A percentile compares a stretch with the other conserved stretches of the same genome.
These are phyloP conservation scores for Solanum medicagineum DNA, from an alignment of 257 asterid species.

Conservation along the genomic window DNA sequence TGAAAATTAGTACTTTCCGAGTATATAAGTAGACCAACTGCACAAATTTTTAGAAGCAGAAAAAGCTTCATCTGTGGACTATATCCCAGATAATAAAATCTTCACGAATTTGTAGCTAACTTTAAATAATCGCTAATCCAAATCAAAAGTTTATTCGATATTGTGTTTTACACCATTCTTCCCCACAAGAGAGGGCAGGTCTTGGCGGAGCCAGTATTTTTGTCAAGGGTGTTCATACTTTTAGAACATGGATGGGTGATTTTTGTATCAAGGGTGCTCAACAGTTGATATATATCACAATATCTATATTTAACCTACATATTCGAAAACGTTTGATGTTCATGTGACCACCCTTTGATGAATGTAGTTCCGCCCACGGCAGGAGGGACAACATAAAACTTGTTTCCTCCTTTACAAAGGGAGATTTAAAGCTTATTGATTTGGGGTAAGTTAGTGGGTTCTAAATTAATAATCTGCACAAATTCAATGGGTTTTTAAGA, in stretches of 20 bases:
- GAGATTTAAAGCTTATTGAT: neutral
- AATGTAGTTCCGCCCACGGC: too few species aligned
- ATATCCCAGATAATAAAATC: neutral
- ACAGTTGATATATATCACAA: too few species aligned
- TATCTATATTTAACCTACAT: too few species aligned
- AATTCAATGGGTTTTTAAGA: neutral
- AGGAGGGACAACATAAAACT: neutral
- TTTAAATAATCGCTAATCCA: neutral
- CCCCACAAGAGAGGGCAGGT: neutral
- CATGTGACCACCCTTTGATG: too few species aligned
- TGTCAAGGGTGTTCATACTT: too few species aligned
- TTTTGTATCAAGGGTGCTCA: too few species aligned
- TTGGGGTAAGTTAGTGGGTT: neutral
- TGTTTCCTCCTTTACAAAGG: neutral
- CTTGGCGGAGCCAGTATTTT: too few species aligned
- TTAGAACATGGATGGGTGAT: too few species aligned
- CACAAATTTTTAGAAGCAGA: neutral
- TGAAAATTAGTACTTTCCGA: neutral
- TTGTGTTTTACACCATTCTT: neutral
- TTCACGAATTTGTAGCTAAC: neutral
- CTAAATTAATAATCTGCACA: neutral
- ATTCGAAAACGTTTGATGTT: too few species aligned
- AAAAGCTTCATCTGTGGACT: neutral
- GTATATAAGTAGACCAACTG: neutral
- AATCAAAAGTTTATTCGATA: neutral